Base-by-base conservation (phyloP, 1,139 yeast species). In the Blastobotrys serpentis region DNA sequence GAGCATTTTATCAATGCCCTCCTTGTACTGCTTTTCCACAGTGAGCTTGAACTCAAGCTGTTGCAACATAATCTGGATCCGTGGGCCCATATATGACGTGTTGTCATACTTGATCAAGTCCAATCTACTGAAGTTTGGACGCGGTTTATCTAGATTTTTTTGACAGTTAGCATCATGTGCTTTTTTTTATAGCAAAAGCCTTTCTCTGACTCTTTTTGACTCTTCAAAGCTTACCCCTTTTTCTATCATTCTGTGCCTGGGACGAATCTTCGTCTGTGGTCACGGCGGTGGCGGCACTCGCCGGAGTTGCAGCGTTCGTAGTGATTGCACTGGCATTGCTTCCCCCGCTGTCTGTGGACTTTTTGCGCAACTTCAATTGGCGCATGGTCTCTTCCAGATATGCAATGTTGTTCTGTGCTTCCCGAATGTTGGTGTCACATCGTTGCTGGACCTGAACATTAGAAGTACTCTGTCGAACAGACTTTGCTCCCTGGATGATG, bases 21-120 rank as follows among this genome's bases (percentile, higher is more conserved):
- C 94, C 59, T 84, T 82, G 68, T 90, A 92, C 68, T 92, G 95
- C 61, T 86, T 82, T 67, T 92, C 98, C 37, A 92, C 95, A 62
- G 90, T 94, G 46, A 90, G 75, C 67, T 92, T 92, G 68, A 90
- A 89, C 64, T 89, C 96, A 49, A 92, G 74, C 66, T 89, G 95
- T 68, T 89, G 97, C 50, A 92, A 76, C 98, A 92, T 90, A 60
- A 86, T 84, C 67, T 88, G 96, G 61, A 92, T 92, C 56, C 94
- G 80, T 61, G 92, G 96, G n/a, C 97, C 96, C 59, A 92, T 72
- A 1, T 95, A 86, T 0, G 97, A 96, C 58, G 96, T 87, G 60
- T 92, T 97, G 34, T 30, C n/a, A 64, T 88, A 89, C 60, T 89
- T 89, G 65, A 88, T 78, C 52, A 92, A 73, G 65, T 92, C 98